Conservation (phyloP, 495 filamentous ascomycete species). For the Polyplosphaeria fusca region DNA sequence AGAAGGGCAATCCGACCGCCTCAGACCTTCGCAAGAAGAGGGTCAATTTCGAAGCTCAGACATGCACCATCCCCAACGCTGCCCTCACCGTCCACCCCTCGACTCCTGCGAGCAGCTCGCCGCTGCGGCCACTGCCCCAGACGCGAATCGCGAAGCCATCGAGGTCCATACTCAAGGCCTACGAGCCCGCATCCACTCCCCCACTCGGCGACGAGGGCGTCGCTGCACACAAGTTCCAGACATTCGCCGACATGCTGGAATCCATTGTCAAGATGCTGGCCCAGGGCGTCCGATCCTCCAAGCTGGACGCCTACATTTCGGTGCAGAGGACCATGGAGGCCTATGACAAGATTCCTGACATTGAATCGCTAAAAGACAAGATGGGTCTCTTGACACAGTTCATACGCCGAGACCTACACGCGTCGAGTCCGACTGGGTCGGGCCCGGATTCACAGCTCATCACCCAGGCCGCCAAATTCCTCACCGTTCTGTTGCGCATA, state of each 20-base stretch:
- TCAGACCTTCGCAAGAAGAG: conserved; percentile 58
- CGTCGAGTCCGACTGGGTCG: conserved; percentile 41
- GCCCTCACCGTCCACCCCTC: conserved; percentile 49
- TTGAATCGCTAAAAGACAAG: conserved; percentile 70
- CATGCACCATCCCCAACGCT: conserved; percentile 66
- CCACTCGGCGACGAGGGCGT: conserved; percentile 40
- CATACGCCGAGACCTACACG: conserved; percentile 70
- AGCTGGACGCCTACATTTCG: conserved; percentile 82
- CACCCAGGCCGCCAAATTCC: conserved; percentile 71
- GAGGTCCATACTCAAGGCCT: conserved; percentile 84
- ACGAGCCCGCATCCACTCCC: conserved; percentile 44
- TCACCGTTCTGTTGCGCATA: conserved; percentile 68
- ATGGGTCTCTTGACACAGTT: conserved; percentile 71
- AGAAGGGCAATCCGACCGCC: conserved; percentile 37
- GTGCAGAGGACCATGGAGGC: conserved; percentile 71
- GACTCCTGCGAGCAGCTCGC: conserved; percentile 46
- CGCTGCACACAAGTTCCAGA: conserved; percentile 42
- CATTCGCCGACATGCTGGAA: conserved; percentile 74
- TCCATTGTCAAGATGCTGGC: conserved; percentile 76
- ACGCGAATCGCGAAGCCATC: conserved; percentile 64
- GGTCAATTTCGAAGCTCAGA: conserved; percentile 51
- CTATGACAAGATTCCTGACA: conserved; percentile 60
- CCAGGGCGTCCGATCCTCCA: conserved; percentile 60
- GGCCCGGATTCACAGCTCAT: conserved; percentile 59
- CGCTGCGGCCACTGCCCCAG: conserved; percentile 50